These are phyloP conservation scores for Candida ipomoeae DNA, from an alignment of 805 yeast species.

Conservation along the genomic window DNA sequence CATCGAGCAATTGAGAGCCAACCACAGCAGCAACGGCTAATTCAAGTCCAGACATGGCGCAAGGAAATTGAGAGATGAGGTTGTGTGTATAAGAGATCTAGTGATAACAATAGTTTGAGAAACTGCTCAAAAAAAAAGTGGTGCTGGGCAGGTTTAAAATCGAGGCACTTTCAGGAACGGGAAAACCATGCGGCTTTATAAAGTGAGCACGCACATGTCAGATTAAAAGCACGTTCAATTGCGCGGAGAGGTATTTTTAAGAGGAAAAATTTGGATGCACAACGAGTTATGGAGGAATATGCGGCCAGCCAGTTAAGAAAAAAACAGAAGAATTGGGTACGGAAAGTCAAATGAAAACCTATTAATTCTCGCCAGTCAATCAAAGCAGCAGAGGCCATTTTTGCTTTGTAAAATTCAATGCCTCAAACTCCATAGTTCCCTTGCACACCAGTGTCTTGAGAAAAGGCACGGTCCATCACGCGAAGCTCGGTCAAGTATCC, in stretches of 20 bases:
- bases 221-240: constrained; percentile 2
- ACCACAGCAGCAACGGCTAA: constrained; percentile 40
- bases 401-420: neutral
- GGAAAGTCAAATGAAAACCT: neutral
- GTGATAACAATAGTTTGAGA: neutral
- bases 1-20: constrained; percentile 45
- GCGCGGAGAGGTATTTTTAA: neutral
- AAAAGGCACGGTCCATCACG: neutral
- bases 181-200: constrained; percentile 2
- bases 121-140: neutral
- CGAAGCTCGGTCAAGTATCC: constrained; percentile 1
- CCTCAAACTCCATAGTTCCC: neutral
- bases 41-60: constrained; percentile 33
- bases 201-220: constrained; percentile 1
- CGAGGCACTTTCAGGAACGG: neutral
- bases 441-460: neutral
- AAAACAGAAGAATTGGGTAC: too few species aligned
- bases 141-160: neutral
- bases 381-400: neutral
- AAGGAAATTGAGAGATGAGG: neutral
- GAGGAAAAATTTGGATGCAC: neutral
- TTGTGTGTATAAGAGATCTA: neutral
- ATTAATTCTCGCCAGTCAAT: neutral
- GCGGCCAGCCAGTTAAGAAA: neutral
- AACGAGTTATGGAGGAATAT: neutral